Evolutionary conservation across 1,284 basidiomycete species (phyloP), one percentile per base, ranked within the genome.

Genomic region (Boletus albobrunnescens): DNA sequence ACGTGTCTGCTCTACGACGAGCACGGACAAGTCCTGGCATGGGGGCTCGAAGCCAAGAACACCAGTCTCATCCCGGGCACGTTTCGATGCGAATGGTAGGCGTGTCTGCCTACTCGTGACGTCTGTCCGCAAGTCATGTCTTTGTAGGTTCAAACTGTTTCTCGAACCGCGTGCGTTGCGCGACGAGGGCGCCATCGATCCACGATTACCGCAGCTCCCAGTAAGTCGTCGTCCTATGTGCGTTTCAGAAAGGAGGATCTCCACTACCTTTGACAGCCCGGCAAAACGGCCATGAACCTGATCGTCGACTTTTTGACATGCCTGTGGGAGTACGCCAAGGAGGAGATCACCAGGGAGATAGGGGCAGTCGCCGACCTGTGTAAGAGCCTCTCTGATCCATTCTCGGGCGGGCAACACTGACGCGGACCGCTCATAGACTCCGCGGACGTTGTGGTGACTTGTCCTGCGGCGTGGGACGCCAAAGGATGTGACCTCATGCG

Each of bases 401-500:
- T 27, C 33, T 37, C 32, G 28, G 22, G 12, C 0, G 24, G 24
- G 17, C 24, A 16, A 9, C n/a, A 11, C 17, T 22, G 11, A 43
- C 19, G 17, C 41, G 49, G 40, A 51, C 11, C 40, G 40, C 0
- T 22, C 55, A 35, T 30, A 90, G 87, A 87, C 63, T 74, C 81
- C 31, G 87, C 86, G 38, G 82, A 88, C 56, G 83, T 91, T 6
- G 84, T 84, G 75, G 68, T 91, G 41, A 89, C 87, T 9, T 88
- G 90, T 8, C 89, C 88, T 43, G 89, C 88, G 12, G 86, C 87
- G 28, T 91, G 89, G 89, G 87, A 91, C 62, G 86, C 82, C 1
- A 81, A 75, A 54, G 87, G 86, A 0, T 87, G 84, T 56, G 81
- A 84, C 51, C 74, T 90, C 54, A 91, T 92, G 88, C 77, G 86